Evolutionary conservation across 2,329 filamentous ascomycete genomes (phyloP).

Genomic region (Aspergillus sp.): DNA sequence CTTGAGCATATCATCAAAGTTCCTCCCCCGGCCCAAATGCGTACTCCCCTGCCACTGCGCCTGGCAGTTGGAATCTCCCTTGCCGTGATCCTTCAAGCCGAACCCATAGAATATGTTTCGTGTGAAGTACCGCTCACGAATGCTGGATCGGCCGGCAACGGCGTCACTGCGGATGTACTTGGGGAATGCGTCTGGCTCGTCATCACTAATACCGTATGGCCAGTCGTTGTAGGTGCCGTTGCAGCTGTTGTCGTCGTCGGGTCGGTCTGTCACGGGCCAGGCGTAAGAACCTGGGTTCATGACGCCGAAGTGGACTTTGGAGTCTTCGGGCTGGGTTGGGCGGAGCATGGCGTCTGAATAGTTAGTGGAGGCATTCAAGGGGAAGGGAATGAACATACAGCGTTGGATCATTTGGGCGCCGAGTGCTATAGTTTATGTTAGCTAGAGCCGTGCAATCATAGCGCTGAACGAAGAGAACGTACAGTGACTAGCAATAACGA

Average conservation of each 20-base stretch:
- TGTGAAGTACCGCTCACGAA: background rate
- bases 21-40: background rate
- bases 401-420: background rate
- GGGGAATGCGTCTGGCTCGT: background rate
- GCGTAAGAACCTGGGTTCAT: conserved; percentile 1
- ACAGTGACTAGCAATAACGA: background rate
- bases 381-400: background rate
- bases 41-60: background rate
- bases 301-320: background rate
- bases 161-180: background rate
- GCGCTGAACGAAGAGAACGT: no score
- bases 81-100: background rate
- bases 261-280: background rate
- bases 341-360: background rate
- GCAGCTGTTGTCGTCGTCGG: background rate
- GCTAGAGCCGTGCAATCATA: no score
- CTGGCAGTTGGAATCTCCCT: background rate
- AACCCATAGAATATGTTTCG: background rate
- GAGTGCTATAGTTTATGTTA: background rate
- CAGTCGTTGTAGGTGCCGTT: background rate
- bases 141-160: background rate
- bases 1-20: background rate
- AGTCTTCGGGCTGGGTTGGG: background rate
- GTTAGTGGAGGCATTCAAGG: background rate
- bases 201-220: background rate